Evolutionary conservation across 176 grass and related monocot species (phyloP).

Genomic region (Avena atlantica): DNA sequence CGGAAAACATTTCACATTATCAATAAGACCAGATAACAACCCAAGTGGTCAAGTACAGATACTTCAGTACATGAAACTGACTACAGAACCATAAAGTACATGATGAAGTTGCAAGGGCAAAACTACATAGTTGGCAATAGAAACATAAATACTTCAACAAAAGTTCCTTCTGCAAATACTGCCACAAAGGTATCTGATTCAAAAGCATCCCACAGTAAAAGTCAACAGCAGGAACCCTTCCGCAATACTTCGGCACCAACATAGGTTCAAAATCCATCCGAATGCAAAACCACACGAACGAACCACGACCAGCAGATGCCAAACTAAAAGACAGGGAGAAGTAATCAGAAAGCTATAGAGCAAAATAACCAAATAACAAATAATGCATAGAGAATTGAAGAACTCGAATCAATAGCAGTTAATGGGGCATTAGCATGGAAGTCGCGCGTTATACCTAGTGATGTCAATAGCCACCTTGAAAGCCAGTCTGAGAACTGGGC

Average conservation of each 20-base stretch:
- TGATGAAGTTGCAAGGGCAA: constrained; percentile 44
- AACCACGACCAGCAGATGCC: constrained; percentile 77
- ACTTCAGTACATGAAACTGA: constrained; percentile 51
- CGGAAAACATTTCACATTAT: constrained; percentile 43
- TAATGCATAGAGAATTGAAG: constrained; percentile 40
- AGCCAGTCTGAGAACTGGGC: constrained; percentile 58
- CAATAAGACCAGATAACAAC: constrained; percentile 45
- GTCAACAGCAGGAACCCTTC: constrained; percentile 80
- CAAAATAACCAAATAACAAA: constrained; percentile 45
- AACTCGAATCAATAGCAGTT: constrained; percentile 25
- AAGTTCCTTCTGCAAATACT: constrained; percentile 70
- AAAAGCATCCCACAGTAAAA: constrained; percentile 68
- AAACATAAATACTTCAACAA: constrained; percentile 61
- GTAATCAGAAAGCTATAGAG: constrained; percentile 59
- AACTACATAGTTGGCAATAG: constrained; percentile 57
- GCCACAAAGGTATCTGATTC: constrained; percentile 54
- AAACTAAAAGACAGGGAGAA: constrained; percentile 71
- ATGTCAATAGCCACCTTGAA: constrained; percentile 75
- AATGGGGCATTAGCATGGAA: constrained; percentile 38
- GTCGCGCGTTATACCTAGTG: constrained; percentile 71
- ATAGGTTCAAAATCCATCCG: constrained; percentile 84
- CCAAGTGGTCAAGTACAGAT: constrained; percentile 52
- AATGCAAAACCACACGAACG: constrained; percentile 83
- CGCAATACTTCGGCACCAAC: constrained; percentile 72
- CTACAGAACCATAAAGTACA: constrained; percentile 55